Evolutionary conservation across 2,329 filamentous ascomycete genomes (phyloP), one percentile per base, ranked within the genome.

Genomic region (Arachnopeziza araneosa): DNA sequence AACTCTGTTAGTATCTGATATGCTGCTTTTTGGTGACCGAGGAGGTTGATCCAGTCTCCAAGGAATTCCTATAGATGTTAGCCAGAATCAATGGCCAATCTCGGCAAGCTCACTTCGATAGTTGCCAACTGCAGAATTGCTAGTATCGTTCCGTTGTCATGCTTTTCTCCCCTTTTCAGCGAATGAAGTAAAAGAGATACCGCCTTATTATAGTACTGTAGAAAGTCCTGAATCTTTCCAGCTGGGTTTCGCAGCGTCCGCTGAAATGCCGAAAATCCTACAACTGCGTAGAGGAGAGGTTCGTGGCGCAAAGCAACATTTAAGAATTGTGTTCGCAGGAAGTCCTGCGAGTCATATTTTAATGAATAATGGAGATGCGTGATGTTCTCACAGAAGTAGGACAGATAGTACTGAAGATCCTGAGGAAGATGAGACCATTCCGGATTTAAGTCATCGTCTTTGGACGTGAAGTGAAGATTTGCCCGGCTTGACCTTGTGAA

Each of bases 31-130:
- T 97, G 93, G 72, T 98, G 95, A 23, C 92, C 90, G 75, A 95
- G 88, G 19, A 98, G 79, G 69, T 96, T 97, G 57, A 96, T 85
- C 92, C 92, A 98, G 72, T 99, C 95, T 14, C 95, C 95, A 52
- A 98, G 81, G 69, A 92, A 96, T 75, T 98, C 95, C 91, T 96
- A 52, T 56, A 63, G 50, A 10, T 22, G 23, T 65, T 61, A 64
- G 59, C 52, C 54, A 14, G 9, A 22, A n/a, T 12, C 30, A 49
- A 56, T 17, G 60, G 44, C 26, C 44, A 24, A 56, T 65, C 60
- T 44, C 50, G 48, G 22, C 54, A 32, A 12, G 30, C 78, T 70
- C 79, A 96, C 92, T 83, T 99, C 95, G 59, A 97, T 95, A 2
- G 91, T 96, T 58, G 93, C 92, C 55, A 98, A 82, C 69, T 98